Conservation (phyloP, 352 stramenopile species). For the Thraustotheca clavata region DNA sequence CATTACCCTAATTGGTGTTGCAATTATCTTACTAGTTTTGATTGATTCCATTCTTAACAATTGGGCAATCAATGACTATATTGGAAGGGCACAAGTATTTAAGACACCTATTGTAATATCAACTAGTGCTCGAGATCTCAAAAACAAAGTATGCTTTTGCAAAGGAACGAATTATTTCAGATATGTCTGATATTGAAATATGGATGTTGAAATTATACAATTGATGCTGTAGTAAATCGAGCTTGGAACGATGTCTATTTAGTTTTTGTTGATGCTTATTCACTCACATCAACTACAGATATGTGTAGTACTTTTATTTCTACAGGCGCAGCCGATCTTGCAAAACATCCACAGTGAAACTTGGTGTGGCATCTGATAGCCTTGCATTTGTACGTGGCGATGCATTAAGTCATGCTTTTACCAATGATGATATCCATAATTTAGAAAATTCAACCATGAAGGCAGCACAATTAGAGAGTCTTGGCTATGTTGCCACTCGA, state of each 20-base stretch:
- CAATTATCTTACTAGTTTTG: not conserved
- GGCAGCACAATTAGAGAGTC: not conserved
- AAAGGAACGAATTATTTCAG: not conserved
- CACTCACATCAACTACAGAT: not conserved
- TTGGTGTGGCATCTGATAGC: not conserved
- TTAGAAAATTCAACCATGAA: not conserved
- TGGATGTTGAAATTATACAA: constrained; percentile 9
- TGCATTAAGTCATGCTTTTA: not conserved
- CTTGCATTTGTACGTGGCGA: not conserved
- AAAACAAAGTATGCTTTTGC: not conserved
- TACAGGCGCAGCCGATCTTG: not conserved
- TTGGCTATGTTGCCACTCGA: not conserved
- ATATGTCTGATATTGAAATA: constrained; percentile 8
- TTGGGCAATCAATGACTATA: constrained; percentile 16
- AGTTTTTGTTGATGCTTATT: not conserved
- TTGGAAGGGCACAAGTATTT: constrained; percentile 1
- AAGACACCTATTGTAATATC: not conserved
- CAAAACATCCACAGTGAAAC: not conserved
- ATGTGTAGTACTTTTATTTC: not conserved
- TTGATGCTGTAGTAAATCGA: not conserved
- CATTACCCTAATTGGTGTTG: no score
- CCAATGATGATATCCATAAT: not conserved
- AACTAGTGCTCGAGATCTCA: not conserved
- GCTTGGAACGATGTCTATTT: not conserved
- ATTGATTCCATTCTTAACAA: constrained; percentile 9